These are phyloP conservation scores for Spatholobus suberectus DNA, from an alignment of 306 rosid genomes.

Conservation along the genomic window DNA sequence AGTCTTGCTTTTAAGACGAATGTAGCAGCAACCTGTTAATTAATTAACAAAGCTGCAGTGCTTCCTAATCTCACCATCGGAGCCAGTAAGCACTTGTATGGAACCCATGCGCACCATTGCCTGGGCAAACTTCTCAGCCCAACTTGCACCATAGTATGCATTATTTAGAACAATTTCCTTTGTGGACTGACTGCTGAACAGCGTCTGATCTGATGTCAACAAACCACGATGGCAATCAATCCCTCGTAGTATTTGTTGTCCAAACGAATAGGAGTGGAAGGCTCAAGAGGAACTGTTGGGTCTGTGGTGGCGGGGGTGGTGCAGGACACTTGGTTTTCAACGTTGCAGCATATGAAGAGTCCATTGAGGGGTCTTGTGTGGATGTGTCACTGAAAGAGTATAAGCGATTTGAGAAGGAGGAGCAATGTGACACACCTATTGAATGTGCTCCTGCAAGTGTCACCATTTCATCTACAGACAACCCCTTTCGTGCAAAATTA, in stretches of 20 bases:
- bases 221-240: constrained; percentile 5
- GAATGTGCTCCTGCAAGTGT: constrained; percentile 36
- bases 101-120: constrained; percentile 32
- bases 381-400: constrained; percentile 12
- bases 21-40: no score
- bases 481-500: constrained; percentile 17
- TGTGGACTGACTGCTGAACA: not conserved
- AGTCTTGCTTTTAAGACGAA: no score
- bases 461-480: constrained; percentile 35
- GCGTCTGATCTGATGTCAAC: constrained; percentile 15
- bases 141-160: not conserved
- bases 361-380: constrained; percentile 27
- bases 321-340: constrained; percentile 19
- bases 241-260: constrained; percentile 1
- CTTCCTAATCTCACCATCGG: constrained; percentile 10
- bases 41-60: constrained; percentile 6
- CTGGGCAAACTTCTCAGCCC: constrained; percentile 8
- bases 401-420: not conserved
- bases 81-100: not conserved
- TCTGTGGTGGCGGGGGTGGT: not conserved
- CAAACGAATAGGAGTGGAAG: not conserved
- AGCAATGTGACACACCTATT: constrained; percentile 20
- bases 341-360: not conserved
- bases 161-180: not conserved
- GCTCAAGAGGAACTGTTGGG: not conserved